Base-by-base conservation (phyloP, 495 filamentous ascomycete genomes). In the Neurospora africana region DNA sequence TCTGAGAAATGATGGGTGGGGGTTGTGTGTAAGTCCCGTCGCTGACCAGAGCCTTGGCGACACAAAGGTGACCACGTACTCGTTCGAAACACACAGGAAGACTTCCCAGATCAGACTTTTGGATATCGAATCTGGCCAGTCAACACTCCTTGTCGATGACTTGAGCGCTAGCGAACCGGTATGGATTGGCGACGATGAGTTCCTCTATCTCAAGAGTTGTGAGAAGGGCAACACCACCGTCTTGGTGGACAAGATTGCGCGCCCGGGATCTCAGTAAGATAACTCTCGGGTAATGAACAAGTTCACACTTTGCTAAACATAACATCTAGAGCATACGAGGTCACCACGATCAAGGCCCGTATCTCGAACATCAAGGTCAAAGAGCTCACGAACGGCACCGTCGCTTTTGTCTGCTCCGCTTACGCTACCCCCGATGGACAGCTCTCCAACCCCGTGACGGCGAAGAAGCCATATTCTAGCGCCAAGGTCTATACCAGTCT, bases 51-150 rank as follows among this genome's bases (percentile, higher is more conserved):
- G 23, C 27, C 27, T 41, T 70, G 23, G 15, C 36, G 41, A 43
- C 2, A 27, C 17, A 69, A 37, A 80, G 78, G 76, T 81, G 10
- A 92, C 91, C 0, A 89, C 90, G 9, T 98, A 97, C 78, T 94
- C 89, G 27, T 98, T 98, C 81, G 85, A 92, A 67, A 84, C 88
- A 0, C 94, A 97, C 79, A 86, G 86, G 67, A 93, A 91, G 81
- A 90, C 83, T 15, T 85, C 86, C 40, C 91, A 94, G 76, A 91
- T 97, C 75, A 88, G 89, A 33, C 81, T 95, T 1, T 81, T 98
- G 3, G 89, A 96, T 69, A 87, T 94, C 68, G 79, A 83, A 35
- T 89, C 86, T 19, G 91, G 92, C 65, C 86, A 89, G 68, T 91
- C 91, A 0, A 85, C 83, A 0, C 78, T 91, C 6, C 80, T 97